phyloP scores from a whole-genome alignment of 495 filamentous ascomycete genomes.

The Aspergillus sclerotiicarbonarius region DNA sequence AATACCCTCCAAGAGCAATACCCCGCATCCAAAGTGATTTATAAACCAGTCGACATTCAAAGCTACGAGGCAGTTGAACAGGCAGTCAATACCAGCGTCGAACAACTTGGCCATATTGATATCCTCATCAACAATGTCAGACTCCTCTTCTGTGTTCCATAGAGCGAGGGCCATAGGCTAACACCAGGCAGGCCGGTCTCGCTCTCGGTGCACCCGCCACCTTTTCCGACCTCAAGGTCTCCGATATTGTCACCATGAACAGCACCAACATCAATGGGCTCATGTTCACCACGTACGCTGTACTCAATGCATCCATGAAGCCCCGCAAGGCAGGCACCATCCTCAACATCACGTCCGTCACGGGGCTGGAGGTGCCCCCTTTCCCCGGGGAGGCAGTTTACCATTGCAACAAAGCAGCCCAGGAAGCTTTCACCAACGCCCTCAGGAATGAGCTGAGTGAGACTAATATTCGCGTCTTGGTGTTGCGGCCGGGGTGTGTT shows the following conservation, averaged over 20 bases:
- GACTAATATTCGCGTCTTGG: conserved; percentile 36
- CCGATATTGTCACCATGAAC: conserved; percentile 30
- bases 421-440: conserved; percentile 39
- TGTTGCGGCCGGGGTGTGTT: conserved; percentile 35
- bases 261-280: conserved; percentile 34
- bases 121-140: conserved; percentile 38
- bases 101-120: conserved; percentile 28
- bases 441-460: conserved; percentile 34
- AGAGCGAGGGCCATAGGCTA: neutral
- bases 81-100: conserved; percentile 17
- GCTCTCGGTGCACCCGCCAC: conserved; percentile 33
- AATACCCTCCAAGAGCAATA: conserved; percentile 10
- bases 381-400: conserved; percentile 39
- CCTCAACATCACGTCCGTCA: conserved; percentile 36
- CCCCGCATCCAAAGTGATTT: conserved; percentile 14
- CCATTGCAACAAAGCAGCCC: conserved; percentile 38
- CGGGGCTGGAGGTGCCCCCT: conserved; percentile 34
- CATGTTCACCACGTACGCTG: conserved; percentile 32
- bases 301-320: conserved; percentile 32
- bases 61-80: conserved; percentile 25
- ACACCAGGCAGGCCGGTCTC: conserved; percentile 26
- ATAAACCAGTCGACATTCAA: conserved; percentile 24
- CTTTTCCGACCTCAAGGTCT: conserved; percentile 27
- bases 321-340: conserved; percentile 30
- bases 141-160: neutral